Evolutionary conservation across 306 rosid species (phyloP).

Genomic region (Sesbania bispinosa): DNA sequence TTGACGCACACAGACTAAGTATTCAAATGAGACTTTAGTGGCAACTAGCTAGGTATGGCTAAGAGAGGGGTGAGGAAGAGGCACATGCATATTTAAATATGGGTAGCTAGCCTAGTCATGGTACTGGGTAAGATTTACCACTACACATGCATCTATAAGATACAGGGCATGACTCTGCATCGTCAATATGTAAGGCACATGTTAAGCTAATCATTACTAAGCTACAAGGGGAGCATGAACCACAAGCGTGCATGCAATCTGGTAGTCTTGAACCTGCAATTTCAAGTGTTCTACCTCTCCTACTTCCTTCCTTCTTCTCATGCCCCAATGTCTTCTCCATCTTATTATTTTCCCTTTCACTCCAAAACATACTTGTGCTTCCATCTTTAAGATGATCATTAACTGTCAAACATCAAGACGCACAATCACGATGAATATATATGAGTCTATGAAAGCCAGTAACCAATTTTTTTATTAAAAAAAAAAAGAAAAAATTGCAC

Average conservation of each 20-base stretch:
- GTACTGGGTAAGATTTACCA: conserved; percentile 40
- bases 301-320: neutral
- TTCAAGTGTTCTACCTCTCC: conserved; percentile 20
- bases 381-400: neutral
- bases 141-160: conserved; percentile 43
- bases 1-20: no score
- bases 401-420: neutral
- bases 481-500: neutral
- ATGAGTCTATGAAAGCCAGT: neutral
- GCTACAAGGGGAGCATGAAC: conserved; percentile 43
- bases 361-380: neutral
- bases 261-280: conserved; percentile 45
- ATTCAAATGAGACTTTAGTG: no score
- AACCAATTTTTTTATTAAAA: neutral
- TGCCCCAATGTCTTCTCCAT: neutral
- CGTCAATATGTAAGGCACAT: conserved; percentile 22
- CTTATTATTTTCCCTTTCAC: neutral
- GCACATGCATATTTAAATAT: no score
- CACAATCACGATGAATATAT: neutral
- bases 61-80: no score
- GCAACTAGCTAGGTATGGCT: no score
- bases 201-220: conserved; percentile 33
- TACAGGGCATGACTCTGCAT: conserved; percentile 41
- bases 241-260: conserved; percentile 46
- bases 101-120: conserved; percentile 20